Evolutionary conservation across 2,329 filamentous ascomycete species (phyloP).

Genomic region (Thielaviopsis populi): DNA sequence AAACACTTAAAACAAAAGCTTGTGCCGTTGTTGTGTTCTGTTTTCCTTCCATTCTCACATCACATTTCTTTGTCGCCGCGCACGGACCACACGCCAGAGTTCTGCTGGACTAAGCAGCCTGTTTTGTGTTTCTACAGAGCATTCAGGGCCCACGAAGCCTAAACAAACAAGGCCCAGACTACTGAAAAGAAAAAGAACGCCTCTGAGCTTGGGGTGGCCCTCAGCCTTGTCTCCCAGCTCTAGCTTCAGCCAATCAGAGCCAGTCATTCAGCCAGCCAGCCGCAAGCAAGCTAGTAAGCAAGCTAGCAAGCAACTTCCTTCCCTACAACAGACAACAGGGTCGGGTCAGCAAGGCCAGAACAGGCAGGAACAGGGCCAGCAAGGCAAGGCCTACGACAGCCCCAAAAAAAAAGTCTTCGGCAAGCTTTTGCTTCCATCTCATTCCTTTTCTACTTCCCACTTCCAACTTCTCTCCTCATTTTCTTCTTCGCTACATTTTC

Average conservation of each 20-base stretch:
- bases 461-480: slow-evolving; percentile 3
- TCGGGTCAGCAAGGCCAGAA: neutral
- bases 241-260: neutral
- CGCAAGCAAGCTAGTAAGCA: too few species aligned
- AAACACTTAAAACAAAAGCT: too few species aligned
- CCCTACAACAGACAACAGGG: too few species aligned
- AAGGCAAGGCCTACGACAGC: neutral
- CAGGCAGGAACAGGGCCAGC: neutral
- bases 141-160: neutral
- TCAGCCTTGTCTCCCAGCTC: neutral
- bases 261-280: neutral
- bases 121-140: neutral
- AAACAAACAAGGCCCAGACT: neutral
- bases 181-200: neutral
- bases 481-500: neutral
- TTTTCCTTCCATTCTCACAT: neutral
- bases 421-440: neutral
- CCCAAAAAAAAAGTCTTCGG: slow-evolving; percentile 5
- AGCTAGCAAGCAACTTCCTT: neutral
- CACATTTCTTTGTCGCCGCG: neutral
- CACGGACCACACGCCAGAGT: neutral
- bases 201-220: neutral
- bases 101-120: neutral
- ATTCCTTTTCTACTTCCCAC: slow-evolving; percentile 1
- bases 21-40: too few species aligned